A percentile compares a stretch with the other conserved stretches of the same genome.
phyloP scores from a whole-genome alignment of 1,284 basidiomycete species.

The Heterobasidion parviporum region DNA sequence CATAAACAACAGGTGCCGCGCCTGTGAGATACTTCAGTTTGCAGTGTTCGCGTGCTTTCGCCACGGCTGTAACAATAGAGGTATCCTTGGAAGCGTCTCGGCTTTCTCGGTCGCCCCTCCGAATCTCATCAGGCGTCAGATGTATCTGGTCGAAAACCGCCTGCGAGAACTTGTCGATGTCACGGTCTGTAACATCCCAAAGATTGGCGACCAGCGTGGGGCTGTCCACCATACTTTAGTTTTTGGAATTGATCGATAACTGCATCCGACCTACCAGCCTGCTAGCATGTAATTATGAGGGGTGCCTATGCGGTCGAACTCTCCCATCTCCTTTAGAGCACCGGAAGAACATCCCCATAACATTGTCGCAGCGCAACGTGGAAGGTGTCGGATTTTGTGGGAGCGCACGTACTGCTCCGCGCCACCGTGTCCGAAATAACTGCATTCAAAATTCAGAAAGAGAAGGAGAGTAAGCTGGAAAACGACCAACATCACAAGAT shows the following conservation, averaged over 20 bases:
- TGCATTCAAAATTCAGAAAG: conserved; percentile 22
- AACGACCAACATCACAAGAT: conserved; percentile 76
- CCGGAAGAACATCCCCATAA: conserved; percentile 99
- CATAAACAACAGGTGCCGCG: conserved; percentile 90
- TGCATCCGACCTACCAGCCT: conserved; percentile 68
- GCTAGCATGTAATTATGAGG: conserved; percentile 94
- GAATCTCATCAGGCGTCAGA: conserved; percentile 37
- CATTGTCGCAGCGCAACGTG: conserved; percentile 87
- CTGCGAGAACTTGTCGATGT: conserved; percentile 90
- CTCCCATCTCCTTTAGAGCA: conserved; percentile 80
- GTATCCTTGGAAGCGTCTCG: conserved; percentile 17
- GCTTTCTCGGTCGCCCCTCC: conserved; percentile 15
- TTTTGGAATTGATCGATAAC: not conserved
- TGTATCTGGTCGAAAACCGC: conserved; percentile 73
- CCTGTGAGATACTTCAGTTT: conserved; percentile 94
- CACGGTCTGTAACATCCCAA: conserved; percentile 98
- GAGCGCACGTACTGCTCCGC: conserved; percentile 92
- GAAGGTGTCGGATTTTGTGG: conserved; percentile 74
- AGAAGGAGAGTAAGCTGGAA: conserved; percentile 1
- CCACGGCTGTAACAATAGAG: conserved; percentile 76
- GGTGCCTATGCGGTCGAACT: conserved; percentile 88
- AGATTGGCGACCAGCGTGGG: conserved; percentile 91
- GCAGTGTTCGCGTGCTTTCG: conserved; percentile 69
- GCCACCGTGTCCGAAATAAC: conserved; percentile 96
- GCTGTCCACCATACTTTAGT: conserved; percentile 30